Evolutionary conservation across 2,329 filamentous ascomycete genomes (phyloP).

Genomic region (Aspergillus thermomutatus): DNA sequence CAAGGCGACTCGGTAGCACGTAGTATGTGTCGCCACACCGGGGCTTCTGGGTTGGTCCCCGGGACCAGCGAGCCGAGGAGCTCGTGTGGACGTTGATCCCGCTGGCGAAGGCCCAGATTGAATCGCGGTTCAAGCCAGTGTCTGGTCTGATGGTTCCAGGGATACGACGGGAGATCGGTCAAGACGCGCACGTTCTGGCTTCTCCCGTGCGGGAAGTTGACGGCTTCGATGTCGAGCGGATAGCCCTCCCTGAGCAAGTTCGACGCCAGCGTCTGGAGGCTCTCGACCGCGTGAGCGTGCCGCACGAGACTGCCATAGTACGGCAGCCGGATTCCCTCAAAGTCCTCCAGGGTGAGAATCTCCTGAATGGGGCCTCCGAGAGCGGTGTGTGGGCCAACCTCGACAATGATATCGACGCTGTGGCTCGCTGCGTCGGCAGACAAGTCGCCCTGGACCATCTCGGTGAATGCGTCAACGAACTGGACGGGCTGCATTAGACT

Average conservation of each 20-base stretch:
- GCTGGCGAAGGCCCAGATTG: no score
- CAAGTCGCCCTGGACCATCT: accelerated
- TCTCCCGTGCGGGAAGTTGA: slow-evolving; percentile 5
- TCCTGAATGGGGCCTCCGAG: slow-evolving; percentile 28
- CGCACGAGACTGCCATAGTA: slow-evolving; percentile 8
- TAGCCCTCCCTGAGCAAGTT: slow-evolving; percentile 2
- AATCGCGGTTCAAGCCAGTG: no score
- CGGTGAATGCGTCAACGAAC: no score
- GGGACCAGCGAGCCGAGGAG: no score
- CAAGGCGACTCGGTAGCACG: no score
- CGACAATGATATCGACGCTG: slow-evolving; percentile 20
- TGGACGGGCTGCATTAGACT: slow-evolving; percentile 16
- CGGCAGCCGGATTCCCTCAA: not conserved
- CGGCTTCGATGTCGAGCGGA: not conserved
- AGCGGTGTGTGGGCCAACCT: slow-evolving; percentile 36
- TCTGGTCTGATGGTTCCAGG: no score
- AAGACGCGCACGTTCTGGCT: no score
- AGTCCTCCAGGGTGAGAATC: slow-evolving; percentile 4
- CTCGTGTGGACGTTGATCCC: no score
- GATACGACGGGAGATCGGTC: no score
- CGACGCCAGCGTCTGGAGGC: not conserved
- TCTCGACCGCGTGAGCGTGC: slow-evolving; percentile 1
- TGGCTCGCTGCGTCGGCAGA: not conserved
- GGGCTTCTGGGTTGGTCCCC: no score
- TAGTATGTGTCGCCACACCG: no score